phyloP scores from a whole-genome alignment of 192 early-diverging fungal species.

The Umbelopsis sp. region DNA sequence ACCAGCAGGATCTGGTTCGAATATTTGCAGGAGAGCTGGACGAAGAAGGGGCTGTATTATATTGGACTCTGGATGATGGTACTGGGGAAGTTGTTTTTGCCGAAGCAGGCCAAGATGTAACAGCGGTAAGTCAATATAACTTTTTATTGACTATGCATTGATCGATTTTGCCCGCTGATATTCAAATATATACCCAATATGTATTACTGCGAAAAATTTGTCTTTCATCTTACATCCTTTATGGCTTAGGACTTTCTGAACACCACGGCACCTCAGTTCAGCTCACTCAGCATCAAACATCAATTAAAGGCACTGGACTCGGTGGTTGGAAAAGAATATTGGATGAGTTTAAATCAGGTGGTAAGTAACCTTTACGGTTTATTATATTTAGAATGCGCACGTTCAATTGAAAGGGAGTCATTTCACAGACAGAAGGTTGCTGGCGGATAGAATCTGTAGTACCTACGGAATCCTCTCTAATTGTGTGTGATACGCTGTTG shows the following conservation, averaged over 20 bases:
- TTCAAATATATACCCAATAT: background rate
- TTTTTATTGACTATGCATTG: background rate
- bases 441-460: constrained; percentile 7
- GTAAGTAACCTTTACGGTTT: background rate
- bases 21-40: constrained; percentile 8
- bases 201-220: background rate
- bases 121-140: background rate
- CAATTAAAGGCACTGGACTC: background rate
- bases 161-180: background rate
- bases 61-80: constrained; percentile 31
- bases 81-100: constrained; percentile 5
- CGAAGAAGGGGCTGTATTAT: constrained; percentile 8
- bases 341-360: constrained; percentile 4
- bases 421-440: background rate
- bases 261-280: background rate
- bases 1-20: constrained; percentile 10
- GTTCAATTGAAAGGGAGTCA: background rate
- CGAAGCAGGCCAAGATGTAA: constrained; percentile 29
- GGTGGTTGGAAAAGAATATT: constrained; percentile 1
- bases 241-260: background rate
- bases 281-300: background rate
- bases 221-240: background rate
- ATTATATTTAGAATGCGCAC: background rate
- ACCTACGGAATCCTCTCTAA: background rate
- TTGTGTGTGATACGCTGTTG: background rate